Evolutionary conservation across 768 basidiomycete species (phyloP), one percentile per base, ranked within the genome.

Genomic region (Pisolithus microcarpus): DNA sequence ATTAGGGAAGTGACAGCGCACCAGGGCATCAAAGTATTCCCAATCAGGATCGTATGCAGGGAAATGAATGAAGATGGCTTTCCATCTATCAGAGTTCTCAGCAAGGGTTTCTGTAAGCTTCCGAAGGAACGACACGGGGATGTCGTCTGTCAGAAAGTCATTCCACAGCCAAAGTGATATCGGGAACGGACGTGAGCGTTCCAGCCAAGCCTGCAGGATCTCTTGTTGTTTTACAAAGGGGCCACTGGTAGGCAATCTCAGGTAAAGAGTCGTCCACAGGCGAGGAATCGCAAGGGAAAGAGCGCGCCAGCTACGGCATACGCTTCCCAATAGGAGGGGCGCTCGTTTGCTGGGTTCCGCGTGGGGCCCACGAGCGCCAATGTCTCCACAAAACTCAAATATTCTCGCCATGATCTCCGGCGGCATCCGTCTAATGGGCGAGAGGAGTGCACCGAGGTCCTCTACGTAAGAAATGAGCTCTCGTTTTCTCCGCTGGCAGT

Each of bases 331-430:
- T 28, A 67, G 59, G 8, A 65, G 56, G 10, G 64, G 63, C 23
- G 64, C 64, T 8, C 50, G 58, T 4, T 65, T 57, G 18, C 64
- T 64, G 23, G 64, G 64, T 46, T 65, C 65, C 48, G 61, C 60
- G 21, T 65, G 64, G 1, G 64, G 64, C 0, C 64, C 64, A 5
- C 48, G 65, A 7, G 51, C 63, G 47, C 54, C 50, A 49, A 62
- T 44, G 39, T 65, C 64, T 2, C 62, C 63, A 13, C 64, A 65
- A 56, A 66, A 66, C 50, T 65, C 65, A 30, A 65, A 65, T 5
- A 65, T 58, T 43, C 65, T 61, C 40, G 63, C 57, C 58, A 65
- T 65, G 58, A 65, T 65, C 56, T 65, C 64, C 21, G 65, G 64
- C 11, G 64, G 64, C 63, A 65, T 65, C 43, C 63, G 63, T 21